These are phyloP conservation scores for Rhinocladiella mackenziei DNA, from an alignment of 2,329 filamentous ascomycete genomes.

Conservation along the genomic window DNA sequence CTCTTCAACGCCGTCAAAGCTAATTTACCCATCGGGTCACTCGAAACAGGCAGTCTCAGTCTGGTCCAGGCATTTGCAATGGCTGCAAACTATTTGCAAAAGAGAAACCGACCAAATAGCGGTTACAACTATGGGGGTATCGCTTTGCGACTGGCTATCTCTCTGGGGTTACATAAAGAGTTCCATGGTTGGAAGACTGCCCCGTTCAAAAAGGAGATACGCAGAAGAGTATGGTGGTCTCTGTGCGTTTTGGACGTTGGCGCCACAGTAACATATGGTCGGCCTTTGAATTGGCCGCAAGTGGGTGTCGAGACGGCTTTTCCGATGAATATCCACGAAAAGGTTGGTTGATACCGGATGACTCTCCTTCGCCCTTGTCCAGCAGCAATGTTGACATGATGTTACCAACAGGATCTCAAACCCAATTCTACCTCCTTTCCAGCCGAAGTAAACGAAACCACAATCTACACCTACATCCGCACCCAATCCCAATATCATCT, in stretches of 20 bases:
- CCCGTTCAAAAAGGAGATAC: constrained; percentile 41
- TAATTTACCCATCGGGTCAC: constrained; percentile 36
- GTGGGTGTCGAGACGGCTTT: constrained; percentile 32
- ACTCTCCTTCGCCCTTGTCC: neutral
- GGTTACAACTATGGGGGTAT: constrained; percentile 52
- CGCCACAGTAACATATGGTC: constrained; percentile 50
- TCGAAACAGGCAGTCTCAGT: constrained; percentile 48
- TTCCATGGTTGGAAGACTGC: constrained; percentile 47
- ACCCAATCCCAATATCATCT: constrained; percentile 43
- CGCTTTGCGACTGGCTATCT: constrained; percentile 49
- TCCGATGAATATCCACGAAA: constrained; percentile 24
- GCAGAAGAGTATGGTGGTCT: constrained; percentile 51
- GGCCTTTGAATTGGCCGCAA: constrained; percentile 46
- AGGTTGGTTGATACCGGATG: constrained; percentile 7
- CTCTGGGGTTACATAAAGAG: constrained; percentile 50
- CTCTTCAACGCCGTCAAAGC: constrained; percentile 47
- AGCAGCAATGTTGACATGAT: neutral
- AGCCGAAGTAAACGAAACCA: constrained; percentile 38
- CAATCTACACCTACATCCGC: constrained; percentile 43
- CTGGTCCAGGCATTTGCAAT: constrained; percentile 47
- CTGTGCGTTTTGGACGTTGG: constrained; percentile 54
- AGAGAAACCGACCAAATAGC: constrained; percentile 50
- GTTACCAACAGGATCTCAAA: constrained; percentile 29
- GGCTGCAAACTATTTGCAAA: constrained; percentile 51
- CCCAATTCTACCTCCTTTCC: constrained; percentile 38